These are phyloP conservation scores for Dendrobium chrysotoxum DNA, from an alignment of 106 monocot species.

Conservation along the genomic window DNA sequence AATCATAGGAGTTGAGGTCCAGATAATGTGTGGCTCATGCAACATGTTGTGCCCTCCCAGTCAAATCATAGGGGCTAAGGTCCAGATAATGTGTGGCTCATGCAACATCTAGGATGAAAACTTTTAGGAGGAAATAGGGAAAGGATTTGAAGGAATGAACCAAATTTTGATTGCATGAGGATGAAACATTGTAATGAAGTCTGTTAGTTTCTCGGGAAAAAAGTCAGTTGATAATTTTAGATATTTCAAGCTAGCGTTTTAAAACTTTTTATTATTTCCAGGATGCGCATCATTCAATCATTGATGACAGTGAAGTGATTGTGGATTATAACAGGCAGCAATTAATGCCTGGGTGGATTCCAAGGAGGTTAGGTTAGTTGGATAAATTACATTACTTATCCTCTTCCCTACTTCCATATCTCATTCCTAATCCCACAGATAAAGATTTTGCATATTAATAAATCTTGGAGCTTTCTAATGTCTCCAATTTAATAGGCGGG, in stretches of 20 bases:
- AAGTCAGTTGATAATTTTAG: background rate
- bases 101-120: too few species aligned
- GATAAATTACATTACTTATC: background rate
- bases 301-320: constrained; percentile 86
- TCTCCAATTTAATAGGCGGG: constrained; percentile 47
- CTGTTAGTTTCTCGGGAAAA: background rate
- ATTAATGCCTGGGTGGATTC: constrained; percentile 98
- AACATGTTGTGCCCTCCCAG: too few species aligned
- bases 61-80: too few species aligned
- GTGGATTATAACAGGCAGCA: constrained; percentile 91
- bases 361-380: constrained; percentile 71
- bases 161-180: too few species aligned
- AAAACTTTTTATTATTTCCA: constrained; percentile 16
- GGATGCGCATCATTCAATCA: constrained; percentile 81
- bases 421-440: background rate
- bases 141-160: too few species aligned
- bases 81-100: too few species aligned
- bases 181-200: too few species aligned
- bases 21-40: too few species aligned
- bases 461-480: background rate
- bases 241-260: background rate
- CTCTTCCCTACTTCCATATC: background rate
- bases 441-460: background rate
- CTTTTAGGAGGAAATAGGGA: too few species aligned
- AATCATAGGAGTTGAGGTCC: too few species aligned